phyloP scores from a whole-genome alignment of 169 alveolate species.

The Cryptosporidium ubiquitum region DNA sequence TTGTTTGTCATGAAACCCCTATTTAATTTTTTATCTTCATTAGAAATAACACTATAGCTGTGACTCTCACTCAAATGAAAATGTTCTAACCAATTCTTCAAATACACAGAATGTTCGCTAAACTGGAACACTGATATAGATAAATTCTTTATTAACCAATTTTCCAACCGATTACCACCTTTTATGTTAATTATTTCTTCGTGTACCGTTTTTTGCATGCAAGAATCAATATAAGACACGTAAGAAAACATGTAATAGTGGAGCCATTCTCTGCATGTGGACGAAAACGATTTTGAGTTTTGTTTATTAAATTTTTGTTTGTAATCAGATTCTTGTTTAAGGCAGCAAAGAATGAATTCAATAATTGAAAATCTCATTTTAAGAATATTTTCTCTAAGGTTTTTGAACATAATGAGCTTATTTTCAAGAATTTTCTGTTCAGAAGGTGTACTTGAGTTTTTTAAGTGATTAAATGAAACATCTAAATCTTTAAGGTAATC shows the following conservation, averaged over 20 bases:
- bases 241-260: conserved; percentile 54
- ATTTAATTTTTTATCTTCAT: no score
- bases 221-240: conserved; percentile 41
- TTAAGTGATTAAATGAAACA: conserved; percentile 18
- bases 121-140: conserved; percentile 57
- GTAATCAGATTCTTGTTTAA: conserved; percentile 6
- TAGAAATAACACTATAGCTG: not conserved
- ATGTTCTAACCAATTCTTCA: conserved; percentile 62
- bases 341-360: conserved; percentile 14
- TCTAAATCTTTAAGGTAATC: conserved; percentile 21
- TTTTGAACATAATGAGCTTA: conserved; percentile 5
- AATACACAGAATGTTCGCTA: conserved; percentile 36
- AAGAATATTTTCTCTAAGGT: not conserved
- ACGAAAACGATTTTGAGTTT: not conserved
- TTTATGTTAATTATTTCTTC: conserved; percentile 14
- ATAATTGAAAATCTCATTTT: not conserved
- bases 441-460: not conserved
- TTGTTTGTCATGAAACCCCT: not conserved
- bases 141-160: conserved; percentile 49
- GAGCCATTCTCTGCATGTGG: conserved; percentile 46
- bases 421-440: not conserved
- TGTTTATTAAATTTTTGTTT: not conserved
- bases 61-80: conserved; percentile 19
- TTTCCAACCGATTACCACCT: not conserved
- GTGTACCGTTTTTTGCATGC: conserved; percentile 41